Evolutionary conservation across 2,329 filamentous ascomycete genomes (phyloP).

Genomic region (Fusarium nygamai): DNA sequence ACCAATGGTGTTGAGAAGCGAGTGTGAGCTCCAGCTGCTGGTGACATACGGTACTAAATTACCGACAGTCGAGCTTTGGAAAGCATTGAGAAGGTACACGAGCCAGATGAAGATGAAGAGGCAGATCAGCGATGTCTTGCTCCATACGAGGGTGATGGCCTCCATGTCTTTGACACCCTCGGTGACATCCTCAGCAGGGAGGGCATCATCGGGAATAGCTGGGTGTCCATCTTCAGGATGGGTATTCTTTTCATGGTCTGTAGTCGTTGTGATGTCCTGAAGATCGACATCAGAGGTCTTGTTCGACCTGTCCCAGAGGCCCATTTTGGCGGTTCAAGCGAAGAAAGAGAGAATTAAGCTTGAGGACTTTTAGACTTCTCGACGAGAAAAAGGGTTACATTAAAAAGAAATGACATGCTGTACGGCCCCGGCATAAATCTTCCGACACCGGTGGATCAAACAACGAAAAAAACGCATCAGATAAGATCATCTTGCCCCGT

Average conservation of each 20-base stretch:
- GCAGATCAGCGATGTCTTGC: not conserved
- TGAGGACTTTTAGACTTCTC: not conserved
- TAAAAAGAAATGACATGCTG: not conserved
- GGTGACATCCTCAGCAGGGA: slow-evolving; percentile 25
- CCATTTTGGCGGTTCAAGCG: not conserved
- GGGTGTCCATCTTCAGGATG: slow-evolving; percentile 17
- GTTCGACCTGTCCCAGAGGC: not conserved
- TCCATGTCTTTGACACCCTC: slow-evolving; percentile 33
- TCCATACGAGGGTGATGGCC: slow-evolving; percentile 15
- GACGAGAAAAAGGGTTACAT: not conserved
- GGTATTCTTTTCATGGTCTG: slow-evolving; percentile 7
- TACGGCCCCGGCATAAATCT: not conserved
- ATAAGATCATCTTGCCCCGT: slow-evolving; percentile 33
- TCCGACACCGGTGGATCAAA: not conserved
- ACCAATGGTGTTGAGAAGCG: slow-evolving; percentile 9
- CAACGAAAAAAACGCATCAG: slow-evolving; percentile 31
- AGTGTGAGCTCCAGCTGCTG: not conserved
- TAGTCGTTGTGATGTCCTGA: not conserved
- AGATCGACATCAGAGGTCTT: slow-evolving; percentile 9
- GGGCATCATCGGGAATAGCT: not conserved
- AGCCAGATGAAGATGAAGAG: slow-evolving; percentile 24
- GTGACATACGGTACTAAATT: slow-evolving; percentile 7
- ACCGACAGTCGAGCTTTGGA: slow-evolving; percentile 51
- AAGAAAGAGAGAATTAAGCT: not conserved
- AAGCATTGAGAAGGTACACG: slow-evolving; percentile 7